A percentile compares a stretch with the other conserved stretches of the same genome.
phyloP scores from a whole-genome alignment of 495 filamentous ascomycete species.

The Podospora pseudocomata region DNA sequence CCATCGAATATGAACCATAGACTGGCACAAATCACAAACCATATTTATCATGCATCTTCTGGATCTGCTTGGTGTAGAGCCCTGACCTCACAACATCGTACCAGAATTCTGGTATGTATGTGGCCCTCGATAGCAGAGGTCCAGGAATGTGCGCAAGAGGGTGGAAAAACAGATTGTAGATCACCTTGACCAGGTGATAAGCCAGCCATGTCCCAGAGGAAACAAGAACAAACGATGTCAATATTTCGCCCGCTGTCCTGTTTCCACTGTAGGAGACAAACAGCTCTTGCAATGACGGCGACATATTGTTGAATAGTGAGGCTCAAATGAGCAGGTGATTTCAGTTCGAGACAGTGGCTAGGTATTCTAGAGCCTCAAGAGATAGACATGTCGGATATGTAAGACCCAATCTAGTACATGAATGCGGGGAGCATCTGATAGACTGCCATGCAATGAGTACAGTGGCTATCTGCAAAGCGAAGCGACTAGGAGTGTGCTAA shows the following conservation, averaged over 20 bases:
- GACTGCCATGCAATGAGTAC: no score
- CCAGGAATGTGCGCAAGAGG: not conserved
- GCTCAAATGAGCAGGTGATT: no score
- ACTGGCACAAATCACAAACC: not conserved
- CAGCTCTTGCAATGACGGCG: not conserved
- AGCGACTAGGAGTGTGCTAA: no score
- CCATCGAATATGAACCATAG: not conserved
- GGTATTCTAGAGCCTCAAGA: no score
- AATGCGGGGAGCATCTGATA: no score
- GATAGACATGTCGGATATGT: no score
- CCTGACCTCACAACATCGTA: not conserved
- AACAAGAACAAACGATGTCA: not conserved
- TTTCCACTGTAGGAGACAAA: not conserved
- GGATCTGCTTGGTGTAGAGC: slow-evolving; percentile 9
- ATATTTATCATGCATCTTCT: slow-evolving; percentile 18
- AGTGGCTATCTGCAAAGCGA: no score
- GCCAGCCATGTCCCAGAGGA: not conserved
- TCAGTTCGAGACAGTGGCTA: no score
- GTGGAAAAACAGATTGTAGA: not conserved
- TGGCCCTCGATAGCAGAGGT: not conserved
- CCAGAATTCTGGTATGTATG: not conserved
- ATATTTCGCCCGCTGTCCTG: not conserved
- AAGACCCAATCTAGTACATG: no score
- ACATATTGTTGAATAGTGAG: not conserved
- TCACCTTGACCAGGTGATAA: not conserved